Evolutionary conservation across 441 rosid species (phyloP), one percentile per base, ranked within the genome.

Genomic region (Viola pubescens): DNA sequence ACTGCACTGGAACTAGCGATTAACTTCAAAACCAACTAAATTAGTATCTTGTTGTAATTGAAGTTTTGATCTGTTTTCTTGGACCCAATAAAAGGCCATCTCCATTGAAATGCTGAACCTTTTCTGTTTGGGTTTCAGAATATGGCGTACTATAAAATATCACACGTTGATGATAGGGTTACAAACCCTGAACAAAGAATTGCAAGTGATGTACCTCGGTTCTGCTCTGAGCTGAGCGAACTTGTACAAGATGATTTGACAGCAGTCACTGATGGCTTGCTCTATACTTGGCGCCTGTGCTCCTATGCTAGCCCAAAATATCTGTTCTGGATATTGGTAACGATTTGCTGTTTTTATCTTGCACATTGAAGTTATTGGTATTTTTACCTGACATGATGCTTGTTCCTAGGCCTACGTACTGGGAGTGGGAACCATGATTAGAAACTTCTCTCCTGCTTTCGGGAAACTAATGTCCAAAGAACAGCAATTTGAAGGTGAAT

Each of bases 221-320:
- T 94, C 76, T 91, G 98, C 72, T 87, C 94, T 6, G 99, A 94
- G 78, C 82, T 94, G 73, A 89, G 99, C 59, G 97, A 89, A 68
- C 85, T 94, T 67, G 87, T 94, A 66, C 96, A 77, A 61, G 99
- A 94, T 67, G 98, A 91, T 79, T 70, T 91, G 83, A 75, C 84
- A 14, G 99, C 99, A 45, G 89, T 91, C 60, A 80, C 88, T 10
- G 99, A 91, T 77, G 94, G 95, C 46, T 62, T 94, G 44, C 85
- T 91, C 59, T 94, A 94, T 69, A 86, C 99, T 37, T 94, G 98
- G 98, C 92, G 96, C 63, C 80, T 94, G 10, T 89, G 98, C 66
- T 91, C 99, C 70, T 94, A 94, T 77, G 87, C 99, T 55, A 91
- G 98, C 79, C 99, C 98, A 13, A 94, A 91, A 82, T 94, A 94